phyloP scores from a whole-genome alignment of 2,329 filamentous ascomycete genomes.

The Harringtonia aguacate region DNA sequence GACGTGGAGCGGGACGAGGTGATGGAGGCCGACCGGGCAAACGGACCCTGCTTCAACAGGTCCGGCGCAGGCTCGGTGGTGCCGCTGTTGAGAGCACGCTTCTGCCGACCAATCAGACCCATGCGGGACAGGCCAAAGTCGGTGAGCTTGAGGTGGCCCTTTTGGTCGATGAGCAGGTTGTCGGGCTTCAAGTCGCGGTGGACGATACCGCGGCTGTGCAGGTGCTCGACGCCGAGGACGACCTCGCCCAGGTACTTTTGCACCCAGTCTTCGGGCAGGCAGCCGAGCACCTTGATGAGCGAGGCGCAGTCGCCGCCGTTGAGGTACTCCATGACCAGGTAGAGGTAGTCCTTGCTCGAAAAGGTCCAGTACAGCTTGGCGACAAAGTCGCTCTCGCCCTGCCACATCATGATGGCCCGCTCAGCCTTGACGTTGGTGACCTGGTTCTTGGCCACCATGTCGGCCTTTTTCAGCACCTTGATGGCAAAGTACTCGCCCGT shows the following conservation, averaged over 20 bases:
- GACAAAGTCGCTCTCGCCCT: slow-evolving; percentile 97
- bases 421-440: slow-evolving; percentile 99
- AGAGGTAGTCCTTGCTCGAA: slow-evolving; percentile 97
- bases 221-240: slow-evolving; percentile 89
- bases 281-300: slow-evolving; percentile 86
- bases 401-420: slow-evolving; percentile 99
- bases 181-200: slow-evolving; percentile 96
- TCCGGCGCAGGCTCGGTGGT: slow-evolving; percentile 80
- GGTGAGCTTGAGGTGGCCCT: slow-evolving; percentile 90
- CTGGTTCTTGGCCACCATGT: slow-evolving; percentile 99
- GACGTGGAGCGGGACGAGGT: slow-evolving; percentile 88
- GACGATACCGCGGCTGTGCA: slow-evolving; percentile 89
- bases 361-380: slow-evolving; percentile 99
- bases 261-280: slow-evolving; percentile 91
- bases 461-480: slow-evolving; percentile 97
- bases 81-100: slow-evolving; percentile 72
- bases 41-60: slow-evolving; percentile 83
- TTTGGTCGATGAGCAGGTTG: slow-evolving; percentile 93
- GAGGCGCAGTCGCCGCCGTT: slow-evolving; percentile 97
- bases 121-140: slow-evolving; percentile 96
- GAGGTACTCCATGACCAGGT: slow-evolving; percentile 97
- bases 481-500: slow-evolving; percentile 98
- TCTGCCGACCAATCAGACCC: slow-evolving; percentile 93
- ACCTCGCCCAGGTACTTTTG: slow-evolving; percentile 97
- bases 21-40: slow-evolving; percentile 74